phyloP scores from a whole-genome alignment of 2,329 filamentous ascomycete species.

The Cyclaneusma minus region DNA sequence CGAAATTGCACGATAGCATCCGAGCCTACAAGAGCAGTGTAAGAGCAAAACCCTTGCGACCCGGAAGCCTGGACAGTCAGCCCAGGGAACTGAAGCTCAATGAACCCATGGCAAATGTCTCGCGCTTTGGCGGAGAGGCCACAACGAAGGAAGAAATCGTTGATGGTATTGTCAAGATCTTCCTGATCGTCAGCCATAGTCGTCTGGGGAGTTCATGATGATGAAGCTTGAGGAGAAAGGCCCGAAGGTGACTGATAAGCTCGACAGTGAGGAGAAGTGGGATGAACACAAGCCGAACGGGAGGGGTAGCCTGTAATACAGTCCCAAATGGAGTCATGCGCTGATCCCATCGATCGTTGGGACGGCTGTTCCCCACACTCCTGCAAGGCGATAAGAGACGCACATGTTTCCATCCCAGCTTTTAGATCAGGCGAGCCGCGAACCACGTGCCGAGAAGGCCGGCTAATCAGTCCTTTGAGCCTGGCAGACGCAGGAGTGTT shows the following conservation, averaged over 20 bases:
- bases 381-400: not conserved
- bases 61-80: conserved; percentile 18
- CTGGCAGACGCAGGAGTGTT: too few relatives aligned
- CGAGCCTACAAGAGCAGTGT: conserved; percentile 27
- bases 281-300: not conserved
- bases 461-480: too few relatives aligned
- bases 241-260: too few relatives aligned
- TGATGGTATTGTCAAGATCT: conserved; percentile 4
- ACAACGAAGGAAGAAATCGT: conserved; percentile 13
- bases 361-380: not conserved
- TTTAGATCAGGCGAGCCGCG: too few relatives aligned
- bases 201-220: not conserved
- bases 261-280: too few relatives aligned
- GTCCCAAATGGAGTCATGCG: not conserved
- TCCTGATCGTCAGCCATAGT: conserved; percentile 2
- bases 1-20: conserved; percentile 32
- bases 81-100: conserved; percentile 17
- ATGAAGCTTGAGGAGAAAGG: too few relatives aligned
- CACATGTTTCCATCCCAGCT: too few relatives aligned
- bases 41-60: conserved; percentile 35
- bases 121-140: conserved; percentile 9
- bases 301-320: not conserved
- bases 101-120: conserved; percentile 18
- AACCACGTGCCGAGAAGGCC: too few relatives aligned
- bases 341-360: too few relatives aligned